Evolutionary conservation across 2,329 filamentous ascomycete species (phyloP).

Genomic region (Verticillium alfalfae): DNA sequence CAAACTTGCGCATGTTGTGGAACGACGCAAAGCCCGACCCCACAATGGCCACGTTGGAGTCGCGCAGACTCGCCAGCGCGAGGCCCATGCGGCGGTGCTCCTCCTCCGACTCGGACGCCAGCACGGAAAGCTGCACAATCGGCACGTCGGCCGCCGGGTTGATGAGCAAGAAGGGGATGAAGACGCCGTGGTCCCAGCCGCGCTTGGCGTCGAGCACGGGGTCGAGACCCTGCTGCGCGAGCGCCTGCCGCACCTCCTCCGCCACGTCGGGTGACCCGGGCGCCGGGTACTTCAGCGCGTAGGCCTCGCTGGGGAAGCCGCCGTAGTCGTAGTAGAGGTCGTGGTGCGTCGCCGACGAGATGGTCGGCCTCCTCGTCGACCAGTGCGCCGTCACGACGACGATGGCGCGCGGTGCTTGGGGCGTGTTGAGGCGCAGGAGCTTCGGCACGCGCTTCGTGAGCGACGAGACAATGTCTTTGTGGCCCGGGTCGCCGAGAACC

Average conservation of each 20-base stretch:
- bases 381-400: constrained; percentile 56
- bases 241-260: constrained; percentile 34
- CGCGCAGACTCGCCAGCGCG: constrained; percentile 43
- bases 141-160: constrained; percentile 46
- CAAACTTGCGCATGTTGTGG: constrained; percentile 48
- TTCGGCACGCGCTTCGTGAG: constrained; percentile 47
- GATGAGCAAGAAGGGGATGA: constrained; percentile 51
- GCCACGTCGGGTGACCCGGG: constrained; percentile 50
- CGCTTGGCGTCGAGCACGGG: constrained; percentile 30
- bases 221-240: constrained; percentile 39
- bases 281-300: constrained; percentile 50
- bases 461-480: constrained; percentile 44
- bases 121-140: constrained; percentile 52
- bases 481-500: constrained; percentile 47
- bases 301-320: constrained; percentile 51
- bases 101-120: constrained; percentile 42
- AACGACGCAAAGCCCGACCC: constrained; percentile 56
- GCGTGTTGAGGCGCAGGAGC: constrained; percentile 47
- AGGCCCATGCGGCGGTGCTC: constrained; percentile 46
- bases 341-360: constrained; percentile 43
- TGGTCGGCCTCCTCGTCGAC: constrained; percentile 40
- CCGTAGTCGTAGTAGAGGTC: constrained; percentile 53
- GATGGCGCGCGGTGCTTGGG: constrained; percentile 43
- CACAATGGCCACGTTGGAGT: constrained; percentile 49
- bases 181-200: constrained; percentile 58